Evolutionary conservation across 495 filamentous ascomycete species (phyloP), one percentile per base, ranked within the genome.

Genomic region (Aspergillus olivimuriae): DNA sequence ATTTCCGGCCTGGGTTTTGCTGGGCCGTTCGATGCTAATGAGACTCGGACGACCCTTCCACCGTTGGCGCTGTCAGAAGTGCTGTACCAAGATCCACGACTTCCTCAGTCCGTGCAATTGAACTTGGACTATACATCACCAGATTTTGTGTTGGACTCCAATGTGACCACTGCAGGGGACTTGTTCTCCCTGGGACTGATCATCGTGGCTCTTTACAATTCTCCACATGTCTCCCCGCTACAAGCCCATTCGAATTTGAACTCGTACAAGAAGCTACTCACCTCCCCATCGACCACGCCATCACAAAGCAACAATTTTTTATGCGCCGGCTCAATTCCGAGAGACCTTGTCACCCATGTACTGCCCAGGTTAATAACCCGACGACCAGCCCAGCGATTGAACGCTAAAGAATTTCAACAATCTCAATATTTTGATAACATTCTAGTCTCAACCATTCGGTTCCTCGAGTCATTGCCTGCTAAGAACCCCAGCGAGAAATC

Each of bases 351-450:
- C 17, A 75, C 69, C 10, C 75, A 81, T 31, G 82, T 96, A 0
- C 68, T 98, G 15, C 87, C 92, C 2, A 72, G 81, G 31, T 73
- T 97, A 21, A 86, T 97, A 44, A 90, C 92, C 0, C 75, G 94
- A 42, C 73, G 87, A 39, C 87, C 92, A 1, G 86, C 87, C 1
- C 83, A 92, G 52, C 77, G 92, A 21, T 79, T 94, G 70, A 91
- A 80, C 42, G 94, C 91, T 26, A 78, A 81, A 39, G 90, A 95
- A 50, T 97, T 98, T 47, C 91, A 98, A 57, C 80, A 95, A 58
- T 89, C 87, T 46, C 78, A 81, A 47, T 98, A 94, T 58, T 98
- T 98, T 50, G 88, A 97, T 60, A 97, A 96, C 57, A 89, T 95
- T 39, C 73, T 98, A 17, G 86, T 98, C 19, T 92, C 89, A 1